phyloP scores from a whole-genome alignment of 169 alveolate species.

The Babesia divergens region DNA sequence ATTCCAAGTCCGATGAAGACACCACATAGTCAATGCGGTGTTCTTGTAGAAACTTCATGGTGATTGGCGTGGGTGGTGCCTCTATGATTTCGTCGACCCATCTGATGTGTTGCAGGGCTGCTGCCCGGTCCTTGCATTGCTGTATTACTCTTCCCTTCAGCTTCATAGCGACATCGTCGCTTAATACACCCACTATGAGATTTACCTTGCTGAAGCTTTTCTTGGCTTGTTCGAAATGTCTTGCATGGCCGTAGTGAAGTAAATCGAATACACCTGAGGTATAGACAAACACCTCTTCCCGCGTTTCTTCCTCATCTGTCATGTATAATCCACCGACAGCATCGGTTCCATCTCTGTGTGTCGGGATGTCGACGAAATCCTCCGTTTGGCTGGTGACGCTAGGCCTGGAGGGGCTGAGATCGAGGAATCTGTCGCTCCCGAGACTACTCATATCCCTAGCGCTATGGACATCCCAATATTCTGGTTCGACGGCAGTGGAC shows the following conservation, averaged over 20 bases:
- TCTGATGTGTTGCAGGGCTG: conserved; percentile 89
- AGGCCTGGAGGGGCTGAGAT: conserved; percentile 2
- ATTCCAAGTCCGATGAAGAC: conserved; percentile 62
- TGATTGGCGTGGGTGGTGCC: conserved; percentile 92
- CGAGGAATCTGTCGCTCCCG: background rate
- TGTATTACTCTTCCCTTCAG: conserved; percentile 92
- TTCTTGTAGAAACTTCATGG: conserved; percentile 83
- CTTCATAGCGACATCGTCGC: conserved; percentile 90
- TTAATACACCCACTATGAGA: conserved; percentile 93
- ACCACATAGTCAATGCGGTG: conserved; percentile 89
- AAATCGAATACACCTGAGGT: conserved; percentile 94
- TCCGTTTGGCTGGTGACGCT: background rate
- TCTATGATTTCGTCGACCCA: conserved; percentile 96
- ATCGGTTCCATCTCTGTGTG: background rate
- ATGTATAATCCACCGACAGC: background rate
- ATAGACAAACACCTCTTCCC: conserved; percentile 64
- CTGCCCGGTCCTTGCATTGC: conserved; percentile 89
- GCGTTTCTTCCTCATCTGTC: conserved; percentile 16
- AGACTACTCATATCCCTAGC: background rate
- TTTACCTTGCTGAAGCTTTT: conserved; percentile 86
- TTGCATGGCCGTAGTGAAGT: conserved; percentile 95
- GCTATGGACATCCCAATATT: background rate
- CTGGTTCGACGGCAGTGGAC: background rate
- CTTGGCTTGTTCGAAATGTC: conserved; percentile 93
- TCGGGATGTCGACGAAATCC: background rate